phyloP scores from a whole-genome alignment of 257 asterid genomes.

The Leonotis leonurus region DNA sequence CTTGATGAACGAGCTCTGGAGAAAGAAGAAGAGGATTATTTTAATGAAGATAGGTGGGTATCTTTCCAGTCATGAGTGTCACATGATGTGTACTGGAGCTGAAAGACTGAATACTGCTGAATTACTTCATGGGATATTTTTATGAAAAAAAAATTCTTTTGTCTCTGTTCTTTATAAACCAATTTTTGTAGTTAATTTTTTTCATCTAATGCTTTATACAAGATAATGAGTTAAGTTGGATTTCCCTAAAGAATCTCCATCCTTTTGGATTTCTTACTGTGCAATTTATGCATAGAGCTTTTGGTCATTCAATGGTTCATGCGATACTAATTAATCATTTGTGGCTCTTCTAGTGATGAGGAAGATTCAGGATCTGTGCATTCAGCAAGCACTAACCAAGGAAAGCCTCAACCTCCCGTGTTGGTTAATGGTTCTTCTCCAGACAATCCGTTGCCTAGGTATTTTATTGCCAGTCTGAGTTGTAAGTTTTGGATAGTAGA shows the following conservation, averaged over 20 bases:
- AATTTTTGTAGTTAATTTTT: not conserved
- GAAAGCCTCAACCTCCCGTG: constrained; percentile 38
- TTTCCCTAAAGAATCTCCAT: not conserved
- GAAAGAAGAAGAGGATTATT: constrained; percentile 95
- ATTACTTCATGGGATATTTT: not conserved
- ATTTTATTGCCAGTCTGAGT: constrained; percentile 11
- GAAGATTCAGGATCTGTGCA: constrained; percentile 88
- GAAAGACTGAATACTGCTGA: not conserved
- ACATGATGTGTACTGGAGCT: not conserved
- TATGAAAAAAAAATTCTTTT: not conserved
- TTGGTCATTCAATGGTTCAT: not conserved
- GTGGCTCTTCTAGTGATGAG: constrained; percentile 53
- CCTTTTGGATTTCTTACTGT: not conserved
- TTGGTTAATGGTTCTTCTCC: constrained; percentile 57
- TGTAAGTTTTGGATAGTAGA: too few species aligned
- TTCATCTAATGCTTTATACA: not conserved
- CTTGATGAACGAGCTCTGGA: constrained; percentile 86
- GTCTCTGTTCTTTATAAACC: not conserved
- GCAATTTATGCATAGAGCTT: too few species aligned
- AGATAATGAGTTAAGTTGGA: not conserved
- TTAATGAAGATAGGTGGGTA: constrained; percentile 88
- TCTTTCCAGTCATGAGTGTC: not conserved
- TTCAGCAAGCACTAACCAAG: constrained; percentile 32
- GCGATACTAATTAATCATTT: not conserved
- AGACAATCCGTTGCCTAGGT: constrained; percentile 48